Base-by-base conservation (phyloP, 345 rosid genomes). In the Linum lewisii region DNA sequence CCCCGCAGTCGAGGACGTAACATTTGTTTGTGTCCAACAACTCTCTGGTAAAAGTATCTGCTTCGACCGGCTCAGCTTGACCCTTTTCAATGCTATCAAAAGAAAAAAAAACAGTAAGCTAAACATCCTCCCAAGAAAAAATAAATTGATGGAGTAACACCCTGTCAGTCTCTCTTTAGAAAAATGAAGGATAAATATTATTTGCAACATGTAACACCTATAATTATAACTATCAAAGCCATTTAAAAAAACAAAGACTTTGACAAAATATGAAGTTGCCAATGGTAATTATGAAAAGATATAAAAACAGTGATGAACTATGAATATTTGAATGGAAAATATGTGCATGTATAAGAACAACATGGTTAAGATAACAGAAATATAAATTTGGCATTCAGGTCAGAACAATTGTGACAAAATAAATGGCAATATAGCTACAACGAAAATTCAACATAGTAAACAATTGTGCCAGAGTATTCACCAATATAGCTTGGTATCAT, bases 41-140 rank as follows among this genome's bases (percentile, higher is more conserved):
- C 62, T 85, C 90, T 69, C 93, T 87, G 57, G 75, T 70, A 72
- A 94, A 79, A 72, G 85, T 60, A 68, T 85, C 96, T 32, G 79
- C 70, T 71, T 78, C 93, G 34, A 94, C 73, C 9, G 82, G 77
- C 66, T 77, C 84, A 20, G 82, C 79, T 73, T 94, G 71, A 63
- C 95, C 99, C 84, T 87, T 94, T 63, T 80, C 92, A 71, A 85
- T 81, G 64, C 99, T 93, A 68, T 38, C 68, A 71, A 63, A 62
- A 59, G 63, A 72, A 82, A 60, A 63, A n/a, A 76, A 36, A 32
- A 25, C 68, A 24, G 47, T 77, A 54, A 80, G 70, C 63, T 62
- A 64, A 59, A 64, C 18, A 62, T 44, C 47, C 34, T 62, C 37
- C 57, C 26, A 21, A 42, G 1, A 16, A 15, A 42, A 42, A 34